Evolutionary conservation across 768 basidiomycete species (phyloP).

Genomic region (Boletales sp.): DNA sequence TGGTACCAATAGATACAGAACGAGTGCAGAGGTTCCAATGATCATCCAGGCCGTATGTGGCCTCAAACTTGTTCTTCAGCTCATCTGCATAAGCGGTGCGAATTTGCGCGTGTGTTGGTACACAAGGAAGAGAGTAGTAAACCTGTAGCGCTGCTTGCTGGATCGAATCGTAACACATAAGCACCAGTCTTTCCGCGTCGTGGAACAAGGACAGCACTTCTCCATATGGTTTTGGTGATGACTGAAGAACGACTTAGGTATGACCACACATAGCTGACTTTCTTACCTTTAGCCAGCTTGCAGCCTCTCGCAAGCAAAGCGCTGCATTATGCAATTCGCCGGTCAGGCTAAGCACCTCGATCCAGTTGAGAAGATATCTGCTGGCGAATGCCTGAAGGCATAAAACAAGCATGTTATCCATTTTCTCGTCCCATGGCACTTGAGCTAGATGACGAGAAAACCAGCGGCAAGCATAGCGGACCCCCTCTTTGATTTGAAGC

Average conservation of each 20-base stretch:
- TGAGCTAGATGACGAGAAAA: constrained; percentile 15
- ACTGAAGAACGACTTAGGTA: constrained; percentile 5
- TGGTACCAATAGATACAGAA: constrained; percentile 6
- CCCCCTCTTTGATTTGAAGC: constrained; percentile 9
- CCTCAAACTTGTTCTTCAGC: constrained; percentile 9
- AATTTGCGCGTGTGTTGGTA: constrained; percentile 5
- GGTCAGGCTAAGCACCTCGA: constrained; percentile 17
- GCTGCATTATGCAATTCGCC: constrained; percentile 15
- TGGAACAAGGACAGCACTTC: constrained; percentile 9
- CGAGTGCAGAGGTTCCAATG: constrained; percentile 14
- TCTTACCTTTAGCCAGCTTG: constrained; percentile 14
- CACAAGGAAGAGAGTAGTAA: constrained; percentile 11
- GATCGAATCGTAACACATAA: constrained; percentile 20
- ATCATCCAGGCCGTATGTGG: constrained; percentile 7
- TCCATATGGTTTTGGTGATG: constrained; percentile 2
- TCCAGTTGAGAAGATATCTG: constrained; percentile 13
- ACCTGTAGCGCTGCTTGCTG: constrained; percentile 15
- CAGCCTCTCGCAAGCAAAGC: constrained; percentile 8
- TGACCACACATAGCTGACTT: neutral
- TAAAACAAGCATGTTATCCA: constrained; percentile 4
- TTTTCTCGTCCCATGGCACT: constrained; percentile 3
- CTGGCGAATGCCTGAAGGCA: constrained; percentile 10
- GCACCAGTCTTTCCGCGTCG: constrained; percentile 17
- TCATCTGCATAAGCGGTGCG: constrained; percentile 9
- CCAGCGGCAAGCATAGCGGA: constrained; percentile 20